A percentile compares a stretch with the other conserved stretches of the same genome.
phyloP scores from a whole-genome alignment of 139 green algal species.

The Pleodorina starrii region DNA sequence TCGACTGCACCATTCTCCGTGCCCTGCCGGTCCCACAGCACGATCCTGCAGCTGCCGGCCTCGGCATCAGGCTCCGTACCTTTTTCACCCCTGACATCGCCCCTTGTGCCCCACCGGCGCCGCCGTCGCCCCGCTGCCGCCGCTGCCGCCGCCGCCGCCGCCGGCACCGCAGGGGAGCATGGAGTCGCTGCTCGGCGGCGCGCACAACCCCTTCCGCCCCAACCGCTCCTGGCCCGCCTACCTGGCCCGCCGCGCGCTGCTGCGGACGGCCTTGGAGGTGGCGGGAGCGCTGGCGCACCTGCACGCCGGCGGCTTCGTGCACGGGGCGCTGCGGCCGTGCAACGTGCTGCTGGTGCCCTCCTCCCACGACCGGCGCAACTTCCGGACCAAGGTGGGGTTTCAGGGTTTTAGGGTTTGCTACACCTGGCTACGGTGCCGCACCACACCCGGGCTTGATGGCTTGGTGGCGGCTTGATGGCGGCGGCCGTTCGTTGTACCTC shows the following conservation, averaged over 20 bases:
- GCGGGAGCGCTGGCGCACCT: conserved; percentile 23
- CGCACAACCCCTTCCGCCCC: conserved; percentile 36
- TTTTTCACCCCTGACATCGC: too few species aligned
- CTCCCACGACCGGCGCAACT: not conserved
- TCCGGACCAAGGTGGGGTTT: conserved; percentile 18
- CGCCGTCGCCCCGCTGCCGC: too few species aligned
- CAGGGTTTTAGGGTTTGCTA: not conserved
- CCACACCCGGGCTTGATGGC: too few species aligned
- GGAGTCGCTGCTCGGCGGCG: not conserved
- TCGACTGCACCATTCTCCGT: too few species aligned
- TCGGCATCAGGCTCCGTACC: too few species aligned
- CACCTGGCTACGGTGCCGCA: too few species aligned
- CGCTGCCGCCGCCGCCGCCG: too few species aligned
- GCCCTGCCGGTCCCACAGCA: too few species aligned
- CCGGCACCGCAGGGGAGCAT: not conserved
- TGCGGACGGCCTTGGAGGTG: conserved; percentile 26
- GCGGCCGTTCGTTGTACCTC: too few species aligned
- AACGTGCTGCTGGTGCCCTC: conserved; percentile 35
- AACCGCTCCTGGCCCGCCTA: conserved; percentile 41
- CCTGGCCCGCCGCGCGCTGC: conserved; percentile 42
- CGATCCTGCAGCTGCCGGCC: too few species aligned
- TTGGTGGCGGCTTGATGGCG: too few species aligned
- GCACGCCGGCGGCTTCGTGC: not conserved
- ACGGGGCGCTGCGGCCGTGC: conserved; percentile 5
- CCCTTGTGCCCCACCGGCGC: too few species aligned